Percentiles rank a stretch among this genome's conserved stretches.
phyloP scores from a whole-genome alignment of 176 grass and related monocot species.

The Oropetium thomaeum region DNA sequence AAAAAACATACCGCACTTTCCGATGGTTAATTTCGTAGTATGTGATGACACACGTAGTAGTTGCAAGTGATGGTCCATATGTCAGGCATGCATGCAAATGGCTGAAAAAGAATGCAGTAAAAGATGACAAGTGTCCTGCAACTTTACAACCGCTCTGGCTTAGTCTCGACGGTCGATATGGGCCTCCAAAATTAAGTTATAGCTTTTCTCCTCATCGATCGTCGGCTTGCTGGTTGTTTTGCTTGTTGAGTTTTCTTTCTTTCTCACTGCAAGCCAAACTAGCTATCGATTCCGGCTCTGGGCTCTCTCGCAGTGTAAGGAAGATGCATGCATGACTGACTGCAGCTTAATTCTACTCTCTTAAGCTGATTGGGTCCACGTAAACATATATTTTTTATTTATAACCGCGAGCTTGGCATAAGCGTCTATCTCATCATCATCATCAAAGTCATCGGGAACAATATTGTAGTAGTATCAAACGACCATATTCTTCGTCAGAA shows the following conservation, averaged over 20 bases:
- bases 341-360: neutral
- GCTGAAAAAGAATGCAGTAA: neutral
- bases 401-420: neutral
- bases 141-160: neutral
- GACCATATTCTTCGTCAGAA: too few relatives aligned
- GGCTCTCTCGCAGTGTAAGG: too few relatives aligned
- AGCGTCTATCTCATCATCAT: neutral
- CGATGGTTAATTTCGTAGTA: too few relatives aligned
- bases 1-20: neutral
- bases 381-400: neutral
- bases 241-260: neutral
- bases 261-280: neutral
- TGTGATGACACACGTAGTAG: constrained; percentile 29
- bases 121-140: neutral
- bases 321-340: too few relatives aligned
- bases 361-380: neutral
- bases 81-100: neutral
- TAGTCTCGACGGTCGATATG: neutral
- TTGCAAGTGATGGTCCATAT: neutral
- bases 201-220: neutral
- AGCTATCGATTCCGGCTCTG: too few relatives aligned
- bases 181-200: too few relatives aligned
- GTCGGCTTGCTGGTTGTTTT: too few relatives aligned
- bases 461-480: too few relatives aligned
- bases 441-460: too few relatives aligned